Evolutionary conservation across 805 yeast species (phyloP).

Genomic region (Wickerhamomyces strasburgensis): DNA sequence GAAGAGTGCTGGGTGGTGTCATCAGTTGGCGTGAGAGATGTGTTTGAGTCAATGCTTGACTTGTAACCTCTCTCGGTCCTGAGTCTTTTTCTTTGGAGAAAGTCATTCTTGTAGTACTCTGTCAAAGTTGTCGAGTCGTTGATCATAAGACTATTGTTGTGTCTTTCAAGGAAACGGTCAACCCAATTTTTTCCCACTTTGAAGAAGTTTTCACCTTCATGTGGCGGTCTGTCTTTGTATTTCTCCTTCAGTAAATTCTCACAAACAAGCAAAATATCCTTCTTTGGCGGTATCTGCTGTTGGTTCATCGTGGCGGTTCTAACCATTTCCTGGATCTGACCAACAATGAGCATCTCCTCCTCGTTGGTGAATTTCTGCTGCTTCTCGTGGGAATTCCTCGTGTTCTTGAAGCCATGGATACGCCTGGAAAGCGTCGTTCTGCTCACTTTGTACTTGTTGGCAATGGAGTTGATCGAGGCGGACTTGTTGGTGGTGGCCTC

Average conservation of each 20-base stretch:
- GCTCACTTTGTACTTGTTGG: conserved; percentile 24
- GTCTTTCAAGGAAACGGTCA: conserved; percentile 26
- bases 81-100: conserved; percentile 22
- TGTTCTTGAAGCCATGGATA: conserved; percentile 27
- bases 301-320: conserved; percentile 7
- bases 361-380: conserved; percentile 27
- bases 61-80: conserved; percentile 20
- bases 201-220: conserved; percentile 15
- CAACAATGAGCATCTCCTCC: conserved; percentile 22
- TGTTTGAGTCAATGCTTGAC: conserved; percentile 6
- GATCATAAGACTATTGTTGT: conserved; percentile 23
- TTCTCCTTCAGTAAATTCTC: conserved; percentile 21
- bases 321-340: conserved; percentile 18
- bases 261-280: conserved; percentile 22
- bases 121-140: conserved; percentile 17
- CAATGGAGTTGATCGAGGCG: conserved; percentile 26
- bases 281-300: conserved; percentile 24
- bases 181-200: conserved; percentile 29
- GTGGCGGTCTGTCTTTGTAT: conserved; percentile 13
- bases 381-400: conserved; percentile 26
- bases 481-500: conserved; percentile 24
- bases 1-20: conserved; percentile 7
- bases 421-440: conserved; percentile 26
- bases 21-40: conserved; percentile 13
- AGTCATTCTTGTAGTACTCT: conserved; percentile 26